Conservation (phyloP, 768 basidiomycete species). For the Rhizopogon sp. region DNA sequence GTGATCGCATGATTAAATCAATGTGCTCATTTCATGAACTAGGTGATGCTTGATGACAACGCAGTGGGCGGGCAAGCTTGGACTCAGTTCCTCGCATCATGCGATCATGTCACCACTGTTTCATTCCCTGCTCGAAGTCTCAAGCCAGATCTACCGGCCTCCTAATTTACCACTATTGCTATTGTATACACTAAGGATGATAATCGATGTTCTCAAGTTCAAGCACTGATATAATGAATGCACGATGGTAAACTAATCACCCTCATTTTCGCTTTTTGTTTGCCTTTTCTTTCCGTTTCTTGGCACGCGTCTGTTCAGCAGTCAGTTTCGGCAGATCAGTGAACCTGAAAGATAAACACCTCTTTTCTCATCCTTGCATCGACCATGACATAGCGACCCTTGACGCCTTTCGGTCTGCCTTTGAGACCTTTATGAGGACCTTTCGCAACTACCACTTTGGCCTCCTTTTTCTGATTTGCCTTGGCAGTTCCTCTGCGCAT, state of each 20-base stretch:
- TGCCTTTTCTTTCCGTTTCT: conserved; percentile 75
- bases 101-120: conserved; percentile 37
- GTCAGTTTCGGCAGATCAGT: conserved; percentile 3
- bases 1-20: neutral
- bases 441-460: conserved; percentile 89
- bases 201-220: neutral
- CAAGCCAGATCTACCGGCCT: neutral
- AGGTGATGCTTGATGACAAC: conserved; percentile 44
- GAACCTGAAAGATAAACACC: conserved; percentile 30
- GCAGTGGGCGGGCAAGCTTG: conserved; percentile 34
- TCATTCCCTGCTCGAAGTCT: conserved; percentile 21
- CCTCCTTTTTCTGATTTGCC: conserved; percentile 62
- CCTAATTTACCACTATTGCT: neutral
- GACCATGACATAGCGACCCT: conserved; percentile 93
- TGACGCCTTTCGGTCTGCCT: conserved; percentile 93
- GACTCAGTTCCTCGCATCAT: conserved; percentile 37
- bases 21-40: conserved; percentile 1
- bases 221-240: neutral
- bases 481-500: conserved; percentile 77
- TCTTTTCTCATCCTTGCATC: conserved; percentile 93
- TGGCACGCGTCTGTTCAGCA: conserved; percentile 62
- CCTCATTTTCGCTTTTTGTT: conserved; percentile 51
- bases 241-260: neutral
- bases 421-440: conserved; percentile 86
- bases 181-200: neutral